A percentile compares a stretch with the other conserved stretches of the same genome.
Evolutionary conservation across 345 rosid genomes (phyloP).

Genomic region (Hypericum androsaemum): DNA sequence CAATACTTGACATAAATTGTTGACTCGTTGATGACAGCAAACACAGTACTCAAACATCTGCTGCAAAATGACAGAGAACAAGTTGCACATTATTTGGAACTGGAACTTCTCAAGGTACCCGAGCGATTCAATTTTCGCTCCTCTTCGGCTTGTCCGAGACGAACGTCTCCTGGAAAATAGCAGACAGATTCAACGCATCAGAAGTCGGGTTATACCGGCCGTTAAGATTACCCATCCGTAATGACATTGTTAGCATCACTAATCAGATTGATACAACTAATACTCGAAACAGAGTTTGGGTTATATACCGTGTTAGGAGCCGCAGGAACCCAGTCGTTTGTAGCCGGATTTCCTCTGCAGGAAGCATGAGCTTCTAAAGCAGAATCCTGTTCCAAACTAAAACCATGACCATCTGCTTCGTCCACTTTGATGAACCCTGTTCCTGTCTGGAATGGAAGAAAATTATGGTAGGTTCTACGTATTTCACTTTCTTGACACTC

Average conservation of each 20-base stretch:
- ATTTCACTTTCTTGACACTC: no score
- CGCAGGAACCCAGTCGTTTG: conserved; percentile 61
- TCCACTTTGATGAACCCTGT: conserved; percentile 55
- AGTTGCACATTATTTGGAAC: neutral
- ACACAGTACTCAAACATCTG: no score
- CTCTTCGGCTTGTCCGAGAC: conserved; percentile 56
- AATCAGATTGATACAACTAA: no score
- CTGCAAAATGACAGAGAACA: neutral
- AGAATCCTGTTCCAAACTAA: conserved; percentile 26
- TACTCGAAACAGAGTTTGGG: no score
- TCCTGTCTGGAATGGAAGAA: conserved; percentile 41
- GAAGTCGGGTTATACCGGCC: neutral
- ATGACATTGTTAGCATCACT: no score
- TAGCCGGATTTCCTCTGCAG: conserved; percentile 58
- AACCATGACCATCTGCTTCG: conserved; percentile 18
- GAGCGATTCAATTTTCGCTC: conserved; percentile 34
- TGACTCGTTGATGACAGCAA: no score
- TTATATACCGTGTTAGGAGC: conserved; percentile 26
- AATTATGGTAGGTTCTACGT: neutral
- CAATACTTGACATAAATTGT: no score
- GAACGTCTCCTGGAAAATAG: conserved; percentile 21
- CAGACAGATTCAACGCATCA: neutral
- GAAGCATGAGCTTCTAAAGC: conserved; percentile 27
- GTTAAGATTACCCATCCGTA: no score
- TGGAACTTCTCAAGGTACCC: neutral